Base-by-base conservation (phyloP, 805 yeast genomes). In the Kuraishia floccosa region DNA sequence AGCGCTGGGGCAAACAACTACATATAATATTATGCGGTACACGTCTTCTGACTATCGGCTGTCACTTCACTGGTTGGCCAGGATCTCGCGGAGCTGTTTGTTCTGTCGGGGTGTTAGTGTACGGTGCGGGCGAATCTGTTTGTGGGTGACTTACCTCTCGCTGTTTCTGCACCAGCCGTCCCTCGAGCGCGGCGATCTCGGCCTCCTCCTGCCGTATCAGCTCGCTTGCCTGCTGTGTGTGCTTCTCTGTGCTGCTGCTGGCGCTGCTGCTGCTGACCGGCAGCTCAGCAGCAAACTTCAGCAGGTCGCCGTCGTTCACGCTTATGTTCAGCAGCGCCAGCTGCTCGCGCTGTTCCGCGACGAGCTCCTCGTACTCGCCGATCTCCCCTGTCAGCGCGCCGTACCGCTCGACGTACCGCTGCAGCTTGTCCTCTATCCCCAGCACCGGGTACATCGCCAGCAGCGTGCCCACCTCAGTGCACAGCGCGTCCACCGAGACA, bases 181-280 rank as follows among this genome's bases (percentile, higher is more conserved):
- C 40, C 35, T 71, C 70, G 23, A 74, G 46, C 14, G 44, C 46
- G 27, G 38, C 47, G 6, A 74, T 62, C 39, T 67, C 73, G 13
- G 45, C 51, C 39, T 65, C 70, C 37, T 68, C 77, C 23, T 47
- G 47, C 4, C 40, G 49, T 2, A 73, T 65, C 31, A 63, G 38
- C 24, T 58, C 65, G 16, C 56, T 58, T 6, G 60, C 54, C 25
- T 9, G 11, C 5, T 16, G 4, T 9, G 18, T 17, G n/a, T 26
- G 20, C 13, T 12, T 6, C 13, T 9, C 17, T 56, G 54, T 12
- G 50, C 30, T 6, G 18, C 27, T 14, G 14, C 15, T 3, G 18
- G 24, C 3, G 17, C 23, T 13, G 16, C 15, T 17, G 22, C 25
- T 29, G 19, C 17, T 11, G 23, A n/a, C n/a, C 19, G 10, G 7